Evolutionary conservation across 371 early-diverging fungal genomes (phyloP).

Genomic region (Mortierella sp.): DNA sequence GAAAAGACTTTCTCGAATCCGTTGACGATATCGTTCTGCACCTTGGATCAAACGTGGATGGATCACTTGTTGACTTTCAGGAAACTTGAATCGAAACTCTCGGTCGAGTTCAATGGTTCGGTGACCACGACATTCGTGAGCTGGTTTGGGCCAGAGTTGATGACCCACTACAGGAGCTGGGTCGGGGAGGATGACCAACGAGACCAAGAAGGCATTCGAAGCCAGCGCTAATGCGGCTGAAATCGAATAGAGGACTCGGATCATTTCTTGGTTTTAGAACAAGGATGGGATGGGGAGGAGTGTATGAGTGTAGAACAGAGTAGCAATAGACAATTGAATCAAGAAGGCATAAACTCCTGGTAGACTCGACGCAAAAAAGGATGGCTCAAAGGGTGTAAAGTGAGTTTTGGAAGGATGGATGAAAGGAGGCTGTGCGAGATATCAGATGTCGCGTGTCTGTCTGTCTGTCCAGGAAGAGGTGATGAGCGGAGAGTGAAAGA

Average conservation of each 20-base stretch:
- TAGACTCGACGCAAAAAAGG: neutral
- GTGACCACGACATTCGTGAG: constrained; percentile 23
- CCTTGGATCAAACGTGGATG: constrained; percentile 17
- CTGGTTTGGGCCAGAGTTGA: constrained; percentile 34
- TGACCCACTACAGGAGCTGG: constrained; percentile 21
- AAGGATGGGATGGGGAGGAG: neutral
- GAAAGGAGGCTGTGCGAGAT: too few species aligned
- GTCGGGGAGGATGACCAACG: constrained; percentile 36
- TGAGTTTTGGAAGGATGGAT: too few species aligned
- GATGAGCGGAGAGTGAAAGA: too few species aligned
- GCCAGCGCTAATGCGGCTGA: constrained; percentile 41
- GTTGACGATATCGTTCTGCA: constrained; percentile 18
- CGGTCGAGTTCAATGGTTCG: constrained; percentile 24
- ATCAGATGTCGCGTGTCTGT: too few species aligned
- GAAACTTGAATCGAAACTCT: constrained; percentile 21
- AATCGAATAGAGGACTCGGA: constrained; percentile 31
- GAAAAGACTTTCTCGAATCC: constrained; percentile 31
- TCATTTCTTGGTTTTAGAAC: constrained; percentile 4
- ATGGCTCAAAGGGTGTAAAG: neutral
- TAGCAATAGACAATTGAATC: neutral
- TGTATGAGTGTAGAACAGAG: neutral
- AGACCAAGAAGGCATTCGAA: constrained; percentile 52
- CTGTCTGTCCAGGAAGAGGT: too few species aligned
- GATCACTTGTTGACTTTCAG: constrained; percentile 10
- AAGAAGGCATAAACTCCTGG: neutral